Percentiles rank a stretch among this genome's conserved stretches.
phyloP scores from a whole-genome alignment of 768 basidiomycete genomes.

The Pisolithus sp. region DNA sequence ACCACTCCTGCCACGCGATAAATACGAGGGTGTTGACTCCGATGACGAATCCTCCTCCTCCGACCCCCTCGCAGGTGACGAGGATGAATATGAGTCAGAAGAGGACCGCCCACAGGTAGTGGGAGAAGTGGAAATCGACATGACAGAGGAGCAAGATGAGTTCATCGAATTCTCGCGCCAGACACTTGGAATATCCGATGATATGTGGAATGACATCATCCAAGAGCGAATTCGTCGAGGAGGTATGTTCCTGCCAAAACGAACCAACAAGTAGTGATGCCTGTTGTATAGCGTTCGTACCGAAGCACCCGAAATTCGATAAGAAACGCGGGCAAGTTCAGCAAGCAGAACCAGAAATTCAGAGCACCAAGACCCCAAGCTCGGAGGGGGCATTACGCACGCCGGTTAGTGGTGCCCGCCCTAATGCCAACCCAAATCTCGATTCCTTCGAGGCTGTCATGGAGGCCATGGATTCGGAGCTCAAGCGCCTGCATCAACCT shows the following conservation, averaged over 20 bases:
- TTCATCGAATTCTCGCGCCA: slow-evolving; percentile 94
- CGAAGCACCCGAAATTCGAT: slow-evolving; percentile 21
- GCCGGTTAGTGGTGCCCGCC: slow-evolving; percentile 32
- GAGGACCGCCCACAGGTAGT: slow-evolving; percentile 81
- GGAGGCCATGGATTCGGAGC: slow-evolving; percentile 88
- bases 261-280: slow-evolving; percentile 10
- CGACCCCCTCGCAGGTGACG: slow-evolving; percentile 34
- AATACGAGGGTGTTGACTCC: slow-evolving; percentile 89
- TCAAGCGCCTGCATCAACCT: slow-evolving; percentile 42
- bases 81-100: slow-evolving; percentile 55
- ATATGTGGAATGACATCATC: slow-evolving; percentile 87
- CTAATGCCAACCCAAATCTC: slow-evolving; percentile 58
- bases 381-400: slow-evolving; percentile 21
- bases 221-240: slow-evolving; percentile 71
- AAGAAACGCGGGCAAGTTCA: slow-evolving; percentile 3
- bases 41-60: slow-evolving; percentile 81
- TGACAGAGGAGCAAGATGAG: slow-evolving; percentile 90
- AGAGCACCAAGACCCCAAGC: background rate
- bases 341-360: background rate
- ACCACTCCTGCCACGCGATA: slow-evolving; percentile 75
- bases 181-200: slow-evolving; percentile 79
- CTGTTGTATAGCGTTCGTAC: slow-evolving; percentile 51
- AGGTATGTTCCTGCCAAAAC: slow-evolving; percentile 45
- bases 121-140: slow-evolving; percentile 82
- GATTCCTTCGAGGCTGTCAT: slow-evolving; percentile 95